phyloP scores from a whole-genome alignment of 2,329 filamentous ascomycete genomes.

The Cladophialophora psammophila region DNA sequence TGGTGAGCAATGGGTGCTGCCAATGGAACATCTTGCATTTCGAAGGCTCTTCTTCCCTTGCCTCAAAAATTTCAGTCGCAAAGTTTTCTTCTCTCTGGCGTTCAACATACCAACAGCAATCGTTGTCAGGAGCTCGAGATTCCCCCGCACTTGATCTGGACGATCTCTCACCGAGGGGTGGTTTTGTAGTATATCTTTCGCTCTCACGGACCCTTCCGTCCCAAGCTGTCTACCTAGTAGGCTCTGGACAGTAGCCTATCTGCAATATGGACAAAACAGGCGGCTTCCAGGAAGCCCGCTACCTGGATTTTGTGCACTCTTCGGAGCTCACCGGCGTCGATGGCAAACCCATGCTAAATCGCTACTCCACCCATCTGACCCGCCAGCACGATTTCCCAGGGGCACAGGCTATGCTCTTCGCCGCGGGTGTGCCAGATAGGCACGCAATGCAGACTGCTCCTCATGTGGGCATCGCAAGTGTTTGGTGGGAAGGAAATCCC shows the following conservation, averaged over 20 bases:
- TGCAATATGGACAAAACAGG: constrained; percentile 17
- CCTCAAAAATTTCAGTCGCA: not conserved
- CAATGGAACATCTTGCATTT: not conserved
- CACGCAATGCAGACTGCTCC: constrained; percentile 88
- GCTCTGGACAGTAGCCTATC: not conserved
- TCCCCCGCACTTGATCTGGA: not conserved
- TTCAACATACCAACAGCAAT: not conserved
- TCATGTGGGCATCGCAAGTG: constrained; percentile 87
- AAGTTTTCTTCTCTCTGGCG: not conserved
- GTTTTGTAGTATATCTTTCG: not conserved
- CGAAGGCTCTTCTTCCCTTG: not conserved
- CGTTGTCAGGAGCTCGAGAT: not conserved
- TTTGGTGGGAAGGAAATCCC: constrained; percentile 98
- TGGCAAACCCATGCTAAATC: constrained; percentile 75
- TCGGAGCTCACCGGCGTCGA: constrained; percentile 60
- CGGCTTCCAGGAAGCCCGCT: constrained; percentile 49
- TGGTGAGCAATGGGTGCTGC: not conserved
- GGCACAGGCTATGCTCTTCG: constrained; percentile 96
- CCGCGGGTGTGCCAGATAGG: constrained; percentile 82
- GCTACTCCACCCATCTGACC: constrained; percentile 84
- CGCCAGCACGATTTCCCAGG: constrained; percentile 88
- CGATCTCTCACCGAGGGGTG: not conserved
- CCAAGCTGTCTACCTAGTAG: not conserved
- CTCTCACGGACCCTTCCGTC: not conserved
- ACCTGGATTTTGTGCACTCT: constrained; percentile 65